Percentiles rank a stretch among this genome's conserved stretches.
Conservation (phyloP, 1,139 yeast species). For the Hansenula anomala region DNA sequence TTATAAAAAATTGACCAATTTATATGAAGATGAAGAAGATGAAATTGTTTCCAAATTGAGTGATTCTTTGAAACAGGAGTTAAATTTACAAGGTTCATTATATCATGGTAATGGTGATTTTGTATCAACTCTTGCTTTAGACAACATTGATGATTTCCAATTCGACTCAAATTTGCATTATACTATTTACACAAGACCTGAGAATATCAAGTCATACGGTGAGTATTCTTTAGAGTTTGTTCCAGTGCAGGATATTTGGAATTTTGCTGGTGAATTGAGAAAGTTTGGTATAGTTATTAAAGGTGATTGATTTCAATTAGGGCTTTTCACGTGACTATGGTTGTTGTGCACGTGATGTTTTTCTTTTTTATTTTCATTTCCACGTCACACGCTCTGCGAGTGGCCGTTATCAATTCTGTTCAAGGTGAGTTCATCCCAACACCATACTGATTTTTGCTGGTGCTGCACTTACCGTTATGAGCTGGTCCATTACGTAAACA, state of each 20-base stretch:
- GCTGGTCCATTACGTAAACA: no score
- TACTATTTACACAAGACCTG: constrained; percentile 20
- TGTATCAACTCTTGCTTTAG: constrained; percentile 16
- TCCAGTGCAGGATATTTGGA: constrained; percentile 27
- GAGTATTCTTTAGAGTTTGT: constrained; percentile 23
- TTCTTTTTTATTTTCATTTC: background rate
- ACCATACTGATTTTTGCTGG: background rate
- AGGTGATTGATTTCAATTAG: constrained; percentile 4
- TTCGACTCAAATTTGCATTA: constrained; percentile 16
- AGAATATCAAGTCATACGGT: background rate
- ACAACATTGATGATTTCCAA: constrained; percentile 10
- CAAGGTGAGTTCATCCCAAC: no score
- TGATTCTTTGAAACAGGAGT: background rate
- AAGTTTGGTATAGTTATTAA: constrained; percentile 23
- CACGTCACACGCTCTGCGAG: no score
- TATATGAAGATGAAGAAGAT: constrained; percentile 40
- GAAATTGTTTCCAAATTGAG: constrained; percentile 16
- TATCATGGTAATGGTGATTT: constrained; percentile 10
- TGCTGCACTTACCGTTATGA: no score
- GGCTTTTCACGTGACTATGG: no score
- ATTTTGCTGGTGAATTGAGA: constrained; percentile 18
- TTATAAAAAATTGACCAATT: constrained; percentile 32
- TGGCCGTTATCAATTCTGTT: no score
- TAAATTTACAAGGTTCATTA: constrained; percentile 1
- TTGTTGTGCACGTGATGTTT: no score